phyloP scores from a whole-genome alignment of 306 rosid species.

The Argentina anserina region DNA sequence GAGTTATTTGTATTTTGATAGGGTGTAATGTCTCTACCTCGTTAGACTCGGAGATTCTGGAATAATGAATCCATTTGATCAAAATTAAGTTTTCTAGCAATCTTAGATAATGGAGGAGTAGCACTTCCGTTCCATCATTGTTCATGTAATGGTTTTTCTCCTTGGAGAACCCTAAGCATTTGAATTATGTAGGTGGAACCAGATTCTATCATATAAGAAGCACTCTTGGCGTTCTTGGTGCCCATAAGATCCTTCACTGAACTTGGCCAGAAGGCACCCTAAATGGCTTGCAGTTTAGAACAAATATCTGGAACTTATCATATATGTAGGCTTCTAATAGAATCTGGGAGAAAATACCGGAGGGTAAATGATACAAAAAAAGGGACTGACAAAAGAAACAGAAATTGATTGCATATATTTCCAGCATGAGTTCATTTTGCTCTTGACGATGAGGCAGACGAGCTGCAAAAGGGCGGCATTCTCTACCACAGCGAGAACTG shows the following conservation, averaged over 20 bases:
- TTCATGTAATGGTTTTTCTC: too few relatives aligned
- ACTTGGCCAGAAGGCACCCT: conserved; percentile 25
- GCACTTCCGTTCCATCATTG: too few relatives aligned
- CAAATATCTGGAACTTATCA: conserved; percentile 18
- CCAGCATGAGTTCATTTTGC: conserved; percentile 22
- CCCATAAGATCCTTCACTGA: conserved; percentile 29
- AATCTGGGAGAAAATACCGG: conserved; percentile 13
- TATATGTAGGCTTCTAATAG: conserved; percentile 28
- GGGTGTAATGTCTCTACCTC: too few relatives aligned
- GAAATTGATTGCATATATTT: conserved; percentile 34
- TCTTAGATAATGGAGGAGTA: too few relatives aligned
- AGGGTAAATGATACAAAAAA: conserved; percentile 22
- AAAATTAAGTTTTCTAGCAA: too few relatives aligned
- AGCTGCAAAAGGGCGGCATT: conserved; percentile 28
- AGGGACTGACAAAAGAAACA: conserved; percentile 28
- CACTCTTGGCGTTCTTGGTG: conserved; percentile 34
- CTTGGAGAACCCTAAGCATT: too few relatives aligned
- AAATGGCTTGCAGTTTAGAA: conserved; percentile 23
- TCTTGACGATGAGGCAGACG: conserved; percentile 24
- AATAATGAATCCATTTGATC: too few relatives aligned
- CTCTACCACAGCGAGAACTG: conserved; percentile 26
- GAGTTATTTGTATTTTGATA: too few relatives aligned
- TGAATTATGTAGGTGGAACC: not conserved
- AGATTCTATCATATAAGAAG: conserved; percentile 26
- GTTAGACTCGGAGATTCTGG: too few relatives aligned